Evolutionary conservation across 805 yeast genomes (phyloP).

Genomic region (Kluyveromyces nonfermentans): DNA sequence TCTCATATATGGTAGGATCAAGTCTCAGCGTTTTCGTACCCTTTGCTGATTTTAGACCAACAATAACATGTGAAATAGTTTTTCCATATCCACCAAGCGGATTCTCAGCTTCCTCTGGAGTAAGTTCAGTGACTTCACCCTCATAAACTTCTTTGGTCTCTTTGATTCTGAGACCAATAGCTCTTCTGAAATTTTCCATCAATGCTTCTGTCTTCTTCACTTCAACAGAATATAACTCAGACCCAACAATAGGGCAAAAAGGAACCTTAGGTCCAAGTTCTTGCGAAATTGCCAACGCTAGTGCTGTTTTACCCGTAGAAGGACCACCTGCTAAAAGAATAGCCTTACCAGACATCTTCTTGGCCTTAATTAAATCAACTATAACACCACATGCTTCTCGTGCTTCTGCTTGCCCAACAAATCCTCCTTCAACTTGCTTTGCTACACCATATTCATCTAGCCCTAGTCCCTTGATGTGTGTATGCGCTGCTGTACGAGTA

Average conservation of each 20-base stretch:
- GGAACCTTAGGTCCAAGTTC: slow-evolving; percentile 97
- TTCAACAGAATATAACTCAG: slow-evolving; percentile 91
- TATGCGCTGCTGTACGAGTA: slow-evolving; percentile 83
- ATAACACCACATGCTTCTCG: slow-evolving; percentile 92
- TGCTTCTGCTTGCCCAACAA: slow-evolving; percentile 61
- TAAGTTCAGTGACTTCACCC: slow-evolving; percentile 93
- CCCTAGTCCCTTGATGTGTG: slow-evolving; percentile 93
- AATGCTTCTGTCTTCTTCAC: slow-evolving; percentile 93
- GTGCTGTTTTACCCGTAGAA: slow-evolving; percentile 96
- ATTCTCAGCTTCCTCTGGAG: slow-evolving; percentile 93
- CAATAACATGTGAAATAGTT: slow-evolving; percentile 87
- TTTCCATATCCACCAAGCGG: slow-evolving; percentile 98
- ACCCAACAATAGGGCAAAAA: slow-evolving; percentile 93
- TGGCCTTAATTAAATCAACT: slow-evolving; percentile 85
- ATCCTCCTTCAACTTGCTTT: slow-evolving; percentile 77
- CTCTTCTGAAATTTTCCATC: slow-evolving; percentile 94
- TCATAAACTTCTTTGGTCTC: slow-evolving; percentile 97
- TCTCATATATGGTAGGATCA: slow-evolving; percentile 88
- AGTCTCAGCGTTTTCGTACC: slow-evolving; percentile 83
- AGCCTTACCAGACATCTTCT: slow-evolving; percentile 94
- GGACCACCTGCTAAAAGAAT: slow-evolving; percentile 94
- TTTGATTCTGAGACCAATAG: slow-evolving; percentile 91
- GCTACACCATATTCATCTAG: slow-evolving; percentile 85
- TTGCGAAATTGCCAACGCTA: slow-evolving; percentile 92
- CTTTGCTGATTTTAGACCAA: slow-evolving; percentile 85